A percentile compares a stretch with the other conserved stretches of the same genome.
Conservation (phyloP, 2,329 filamentous ascomycete species). For the Claviceps arundinis region DNA sequence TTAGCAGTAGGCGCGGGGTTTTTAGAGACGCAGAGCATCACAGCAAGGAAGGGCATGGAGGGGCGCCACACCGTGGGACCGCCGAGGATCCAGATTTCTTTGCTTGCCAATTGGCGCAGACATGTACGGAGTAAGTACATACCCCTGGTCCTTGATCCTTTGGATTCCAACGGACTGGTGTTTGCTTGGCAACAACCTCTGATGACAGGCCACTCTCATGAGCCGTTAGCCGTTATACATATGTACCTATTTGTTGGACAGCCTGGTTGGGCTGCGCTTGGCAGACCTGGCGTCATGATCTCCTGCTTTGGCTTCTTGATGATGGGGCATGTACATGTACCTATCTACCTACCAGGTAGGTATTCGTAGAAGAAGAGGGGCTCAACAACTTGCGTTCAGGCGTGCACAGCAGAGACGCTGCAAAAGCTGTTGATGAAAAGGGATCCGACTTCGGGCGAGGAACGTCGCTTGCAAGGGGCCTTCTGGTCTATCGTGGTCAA, state of each 20-base stretch:
- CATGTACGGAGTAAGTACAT: too few relatives aligned
- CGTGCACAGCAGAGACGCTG: too few relatives aligned
- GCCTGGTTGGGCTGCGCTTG: slow-evolving; percentile 1
- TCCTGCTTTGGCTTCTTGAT: neutral
- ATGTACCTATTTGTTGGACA: slow-evolving; percentile 5
- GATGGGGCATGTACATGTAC: neutral
- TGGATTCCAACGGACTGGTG: neutral
- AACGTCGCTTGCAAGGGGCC: too few relatives aligned
- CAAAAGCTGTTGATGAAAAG: too few relatives aligned
- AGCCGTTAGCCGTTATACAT: slow-evolving; percentile 2
- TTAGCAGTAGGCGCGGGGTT: slow-evolving; percentile 3
- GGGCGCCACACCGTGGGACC: neutral
- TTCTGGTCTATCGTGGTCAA: too few relatives aligned
- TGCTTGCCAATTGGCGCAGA: slow-evolving; percentile 4
- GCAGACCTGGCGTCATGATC: neutral
- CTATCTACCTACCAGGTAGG: too few relatives aligned
- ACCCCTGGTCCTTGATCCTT: slow-evolving; percentile 1
- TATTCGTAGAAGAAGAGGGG: neutral
- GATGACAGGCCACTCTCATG: neutral
- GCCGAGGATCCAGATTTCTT: slow-evolving; percentile 1
- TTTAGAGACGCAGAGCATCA: neutral
- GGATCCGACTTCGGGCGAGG: too few relatives aligned
- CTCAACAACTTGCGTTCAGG: neutral
- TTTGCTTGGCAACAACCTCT: neutral
- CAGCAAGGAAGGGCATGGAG: neutral